phyloP scores from a whole-genome alignment of 139 green algal genomes.

The Chlamydomonas schloesseri region DNA sequence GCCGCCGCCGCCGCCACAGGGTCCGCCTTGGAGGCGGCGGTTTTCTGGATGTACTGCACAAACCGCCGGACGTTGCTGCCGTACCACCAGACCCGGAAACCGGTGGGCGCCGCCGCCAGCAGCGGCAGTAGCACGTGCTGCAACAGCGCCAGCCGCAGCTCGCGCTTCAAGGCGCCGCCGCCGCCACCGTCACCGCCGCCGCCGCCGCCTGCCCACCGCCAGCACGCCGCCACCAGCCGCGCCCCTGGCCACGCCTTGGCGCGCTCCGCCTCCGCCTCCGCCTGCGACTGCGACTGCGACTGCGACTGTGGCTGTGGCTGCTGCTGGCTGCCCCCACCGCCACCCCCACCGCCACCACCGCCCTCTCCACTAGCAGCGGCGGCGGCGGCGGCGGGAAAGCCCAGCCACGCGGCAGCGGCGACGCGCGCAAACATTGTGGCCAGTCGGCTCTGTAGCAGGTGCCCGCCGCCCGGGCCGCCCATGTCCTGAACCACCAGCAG shows the following conservation, averaged over 20 bases:
- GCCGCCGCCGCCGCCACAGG: not conserved
- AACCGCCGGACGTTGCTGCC: constrained; percentile 16
- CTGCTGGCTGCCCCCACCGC: no score
- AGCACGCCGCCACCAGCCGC: not conserved
- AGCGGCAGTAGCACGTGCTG: constrained; percentile 33
- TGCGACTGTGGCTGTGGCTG: no score
- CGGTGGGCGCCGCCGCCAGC: constrained; percentile 27
- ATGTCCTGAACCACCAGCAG: constrained; percentile 27
- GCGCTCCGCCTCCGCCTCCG: not conserved
- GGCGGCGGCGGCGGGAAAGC: not conserved
- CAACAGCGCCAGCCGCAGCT: constrained; percentile 8
- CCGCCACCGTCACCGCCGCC: no score
- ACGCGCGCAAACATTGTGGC: not conserved
- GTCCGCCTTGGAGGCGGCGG: not conserved
- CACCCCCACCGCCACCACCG: not conserved
- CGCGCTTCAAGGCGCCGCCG: not conserved
- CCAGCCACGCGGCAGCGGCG: constrained; percentile 19
- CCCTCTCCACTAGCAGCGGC: not conserved
- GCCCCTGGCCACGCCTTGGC: constrained; percentile 4
- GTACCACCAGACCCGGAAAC: constrained; percentile 24
- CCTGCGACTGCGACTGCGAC: no score
- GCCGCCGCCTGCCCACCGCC: not conserved
- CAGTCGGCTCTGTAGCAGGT: constrained; percentile 17
- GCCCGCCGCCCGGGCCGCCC: constrained; percentile 6
- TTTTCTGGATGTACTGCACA: constrained; percentile 3